Percentiles rank a stretch among this genome's conserved stretches.
Evolutionary conservation across 1,284 basidiomycete species (phyloP).

Genomic region (Tylopilus sp.): DNA sequence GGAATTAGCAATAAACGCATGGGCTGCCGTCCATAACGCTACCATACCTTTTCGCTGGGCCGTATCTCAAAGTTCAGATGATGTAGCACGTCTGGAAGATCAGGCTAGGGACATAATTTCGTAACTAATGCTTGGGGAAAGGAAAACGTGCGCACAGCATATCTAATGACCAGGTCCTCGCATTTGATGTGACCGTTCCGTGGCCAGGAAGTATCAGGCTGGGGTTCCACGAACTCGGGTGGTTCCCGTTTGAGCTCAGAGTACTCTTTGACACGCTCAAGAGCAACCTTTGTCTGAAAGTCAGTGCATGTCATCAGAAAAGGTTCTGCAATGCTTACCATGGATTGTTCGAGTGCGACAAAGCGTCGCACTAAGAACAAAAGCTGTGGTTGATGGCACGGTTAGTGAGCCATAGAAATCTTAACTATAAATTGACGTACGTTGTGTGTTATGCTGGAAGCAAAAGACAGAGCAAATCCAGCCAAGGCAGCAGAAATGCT

Average conservation of each 20-base stretch:
- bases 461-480: conserved; percentile 82
- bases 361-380: conserved; percentile 61
- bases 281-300: conserved; percentile 56
- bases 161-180: conserved; percentile 78
- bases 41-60: conserved; percentile 64
- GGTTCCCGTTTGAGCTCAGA: conserved; percentile 74
- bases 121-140: not conserved
- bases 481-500: conserved; percentile 73
- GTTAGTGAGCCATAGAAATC: conserved; percentile 23
- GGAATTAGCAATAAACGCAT: conserved; percentile 4
- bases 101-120: conserved; percentile 46
- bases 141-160: conserved; percentile 58
- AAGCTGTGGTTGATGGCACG: conserved; percentile 36
- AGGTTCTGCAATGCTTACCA: conserved; percentile 48
- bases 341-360: conserved; percentile 85
- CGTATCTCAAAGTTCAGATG: conserved; percentile 71
- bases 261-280: conserved; percentile 90
- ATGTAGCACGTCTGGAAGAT: conserved; percentile 84
- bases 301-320: conserved; percentile 5
- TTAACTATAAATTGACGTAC: conserved; percentile 40
- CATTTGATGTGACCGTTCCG: conserved; percentile 70
- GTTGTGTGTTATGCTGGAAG: conserved; percentile 68
- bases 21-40: not conserved
- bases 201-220: conserved; percentile 84
- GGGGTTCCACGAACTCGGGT: conserved; percentile 77